Evolutionary conservation across 495 filamentous ascomycete species (phyloP), one percentile per base, ranked within the genome.

Genomic region (Podospora australis): DNA sequence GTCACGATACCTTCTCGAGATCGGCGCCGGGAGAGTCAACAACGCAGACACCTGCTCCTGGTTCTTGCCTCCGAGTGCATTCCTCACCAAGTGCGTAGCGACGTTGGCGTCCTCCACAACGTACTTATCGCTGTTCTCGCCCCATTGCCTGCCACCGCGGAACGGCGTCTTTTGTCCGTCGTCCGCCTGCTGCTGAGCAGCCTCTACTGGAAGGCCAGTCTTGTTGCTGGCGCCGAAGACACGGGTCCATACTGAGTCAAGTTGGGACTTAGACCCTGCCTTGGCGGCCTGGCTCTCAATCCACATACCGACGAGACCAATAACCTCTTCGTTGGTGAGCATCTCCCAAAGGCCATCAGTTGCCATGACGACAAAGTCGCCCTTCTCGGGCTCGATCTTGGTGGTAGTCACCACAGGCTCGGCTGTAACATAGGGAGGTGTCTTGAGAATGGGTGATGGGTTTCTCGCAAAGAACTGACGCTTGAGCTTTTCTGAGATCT

Each of bases 301-400:
- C 94, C 94, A 99, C 63, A 91, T 86, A 2, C 91, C 94, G 10
- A 99, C 94, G 6, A 99, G 75, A 0, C 94, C 94, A 39, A 99
- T 83, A 1, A 96, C 94, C 70, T 99, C 94, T 61, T 99, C 94
- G 60, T 96, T 99, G 42, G 87, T 96, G 42, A 99, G 73, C 91
- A 97, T 97, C 69, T 99, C 94, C 92, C 94, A 99, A 10, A 99
- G 74, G 2, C 94, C 94, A 60, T 99, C 94, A 0, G 94, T 95
- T 4, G 94, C 94, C 75, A 99, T 82, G 43, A 99, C 90, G 4
- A 99, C 70, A 56, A 99, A 99, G 59, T 97, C 94, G 38, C 92
- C 92, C 49, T 84, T 84, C 34, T 84, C 78, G 9, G 92, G 92
- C 53, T 95, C 80, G 44, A 99, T 83, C 65, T 91, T 85, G 24